Conservation (phyloP, 2,329 filamentous ascomycete species). For the Pyrenophora tritici-repentis region DNA sequence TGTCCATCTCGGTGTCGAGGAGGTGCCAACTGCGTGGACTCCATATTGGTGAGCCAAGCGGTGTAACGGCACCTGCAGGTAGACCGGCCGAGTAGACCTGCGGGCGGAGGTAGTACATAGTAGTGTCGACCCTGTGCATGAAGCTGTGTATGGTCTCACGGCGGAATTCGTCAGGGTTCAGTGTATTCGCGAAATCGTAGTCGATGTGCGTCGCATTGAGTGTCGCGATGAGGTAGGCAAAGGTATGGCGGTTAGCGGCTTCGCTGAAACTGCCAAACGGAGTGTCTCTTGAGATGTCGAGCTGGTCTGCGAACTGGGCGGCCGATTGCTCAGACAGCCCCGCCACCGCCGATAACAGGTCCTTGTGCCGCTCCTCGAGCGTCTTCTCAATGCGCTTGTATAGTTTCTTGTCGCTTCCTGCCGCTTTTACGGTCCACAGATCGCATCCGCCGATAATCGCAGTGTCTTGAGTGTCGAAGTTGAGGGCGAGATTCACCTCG, state of each 20-base stretch:
- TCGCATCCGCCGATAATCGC: conserved; percentile 93
- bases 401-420: conserved; percentile 92
- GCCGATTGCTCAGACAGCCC: conserved; percentile 84
- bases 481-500: conserved; percentile 87
- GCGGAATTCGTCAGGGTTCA: conserved; percentile 88
- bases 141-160: conserved; percentile 80
- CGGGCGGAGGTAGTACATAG: conserved; percentile 83
- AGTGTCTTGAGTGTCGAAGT: conserved; percentile 92
- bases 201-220: conserved; percentile 94
- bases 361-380: conserved; percentile 88
- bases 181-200: conserved; percentile 94
- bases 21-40: conserved; percentile 88
- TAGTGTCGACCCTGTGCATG: conserved; percentile 84
- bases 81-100: conserved; percentile 49
- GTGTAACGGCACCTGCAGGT: conserved; percentile 54
- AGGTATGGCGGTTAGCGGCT: conserved; percentile 84
- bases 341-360: conserved; percentile 81
- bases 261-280: conserved; percentile 91
- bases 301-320: conserved; percentile 65
- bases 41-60: conserved; percentile 68
- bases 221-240: conserved; percentile 94
- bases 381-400: conserved; percentile 95
- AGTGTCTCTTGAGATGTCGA: conserved; percentile 83
- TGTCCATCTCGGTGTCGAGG: conserved; percentile 91
- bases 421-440: conserved; percentile 95